Conservation (phyloP, 225 moss, liverwort and hornwort genomes). For the Bryum argenteum region DNA sequence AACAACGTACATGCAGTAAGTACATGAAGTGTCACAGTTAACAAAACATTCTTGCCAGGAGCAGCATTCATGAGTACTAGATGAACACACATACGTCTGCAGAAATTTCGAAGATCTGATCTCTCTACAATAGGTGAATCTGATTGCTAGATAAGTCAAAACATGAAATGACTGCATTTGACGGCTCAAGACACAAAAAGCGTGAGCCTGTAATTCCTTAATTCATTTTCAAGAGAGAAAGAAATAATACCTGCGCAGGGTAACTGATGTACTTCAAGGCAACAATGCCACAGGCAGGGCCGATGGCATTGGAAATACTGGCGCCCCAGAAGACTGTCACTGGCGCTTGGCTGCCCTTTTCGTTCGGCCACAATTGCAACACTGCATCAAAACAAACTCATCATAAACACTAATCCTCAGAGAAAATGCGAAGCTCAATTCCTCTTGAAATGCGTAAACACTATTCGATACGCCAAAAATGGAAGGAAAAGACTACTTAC, state of each 20-base stretch:
- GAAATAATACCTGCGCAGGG: constrained; percentile 79
- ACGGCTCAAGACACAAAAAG: no score
- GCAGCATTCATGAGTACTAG: no score
- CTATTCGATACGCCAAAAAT: no score
- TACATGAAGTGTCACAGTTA: not conserved
- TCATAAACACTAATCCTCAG: not conserved
- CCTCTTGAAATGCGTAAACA: no score
- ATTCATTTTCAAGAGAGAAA: no score
- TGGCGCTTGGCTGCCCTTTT: constrained; percentile 80
- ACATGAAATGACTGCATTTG: no score
- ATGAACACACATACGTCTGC: no score
- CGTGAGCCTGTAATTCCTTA: no score
- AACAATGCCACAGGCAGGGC: constrained; percentile 91
- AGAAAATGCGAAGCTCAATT: no score
- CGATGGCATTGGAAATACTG: constrained; percentile 85
- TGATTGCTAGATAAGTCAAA: no score
- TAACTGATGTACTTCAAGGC: constrained; percentile 96
- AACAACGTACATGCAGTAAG: constrained; percentile 11
- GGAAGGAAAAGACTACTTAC: constrained; percentile 42
- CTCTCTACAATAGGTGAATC: no score
- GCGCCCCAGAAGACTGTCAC: constrained; percentile 77
- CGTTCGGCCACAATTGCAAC: constrained; percentile 77
- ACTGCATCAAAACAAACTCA: constrained; percentile 43
- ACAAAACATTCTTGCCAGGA: not conserved
- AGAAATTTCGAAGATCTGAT: no score